phyloP scores from a whole-genome alignment of 192 early-diverging fungal genomes.

The Diversispora epigaea region DNA sequence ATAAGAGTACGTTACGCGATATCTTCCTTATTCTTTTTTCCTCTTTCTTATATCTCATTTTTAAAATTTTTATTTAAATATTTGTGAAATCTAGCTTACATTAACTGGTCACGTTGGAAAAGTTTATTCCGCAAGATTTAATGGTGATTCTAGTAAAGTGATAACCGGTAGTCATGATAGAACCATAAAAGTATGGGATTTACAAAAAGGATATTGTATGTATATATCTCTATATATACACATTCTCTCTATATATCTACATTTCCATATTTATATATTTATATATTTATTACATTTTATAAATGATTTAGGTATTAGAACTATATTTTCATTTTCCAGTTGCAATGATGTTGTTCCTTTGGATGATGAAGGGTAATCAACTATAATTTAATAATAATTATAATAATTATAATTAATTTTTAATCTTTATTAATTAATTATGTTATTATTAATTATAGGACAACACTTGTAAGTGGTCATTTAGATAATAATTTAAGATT shows the following conservation, averaged over 20 bases:
- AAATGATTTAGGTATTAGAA: slow-evolving; percentile 62
- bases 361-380: slow-evolving; percentile 65
- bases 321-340: slow-evolving; percentile 90
- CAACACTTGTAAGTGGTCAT: slow-evolving; percentile 87
- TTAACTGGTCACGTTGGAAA: slow-evolving; percentile 94
- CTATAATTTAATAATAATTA: neutral
- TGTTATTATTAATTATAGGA: slow-evolving; percentile 42
- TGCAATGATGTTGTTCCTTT: slow-evolving; percentile 89
- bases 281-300: neutral
- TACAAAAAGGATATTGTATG: slow-evolving; percentile 83
- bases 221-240: slow-evolving; percentile 1
- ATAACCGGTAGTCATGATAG: slow-evolving; percentile 95
- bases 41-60: neutral
- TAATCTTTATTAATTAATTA: neutral
- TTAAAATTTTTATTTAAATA: neutral
- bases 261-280: neutral
- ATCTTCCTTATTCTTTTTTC: neutral
- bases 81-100: slow-evolving; percentile 64
- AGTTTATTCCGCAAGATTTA: slow-evolving; percentile 87
- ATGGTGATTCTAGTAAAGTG: slow-evolving; percentile 70
- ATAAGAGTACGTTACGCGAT: slow-evolving; percentile 52
- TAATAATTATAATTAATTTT: neutral
- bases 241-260: neutral
- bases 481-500: slow-evolving; percentile 89
- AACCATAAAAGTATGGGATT: slow-evolving; percentile 95